Evolutionary conservation across 768 basidiomycete genomes (phyloP).

Genomic region (Plicaturopsis crispa): DNA sequence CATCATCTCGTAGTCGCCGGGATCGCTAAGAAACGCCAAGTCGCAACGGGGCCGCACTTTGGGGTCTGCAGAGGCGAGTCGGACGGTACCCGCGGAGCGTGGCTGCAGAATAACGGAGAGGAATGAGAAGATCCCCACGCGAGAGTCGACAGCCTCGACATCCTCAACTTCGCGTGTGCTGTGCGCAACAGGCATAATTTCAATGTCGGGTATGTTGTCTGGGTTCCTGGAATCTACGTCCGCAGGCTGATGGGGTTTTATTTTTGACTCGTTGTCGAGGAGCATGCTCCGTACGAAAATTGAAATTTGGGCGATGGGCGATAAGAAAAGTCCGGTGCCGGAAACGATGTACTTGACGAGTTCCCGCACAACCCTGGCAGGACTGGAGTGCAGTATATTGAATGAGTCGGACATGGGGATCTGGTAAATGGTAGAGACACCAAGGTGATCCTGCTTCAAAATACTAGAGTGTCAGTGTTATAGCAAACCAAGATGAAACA

Average conservation of each 20-base stretch:
- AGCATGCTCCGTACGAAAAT: neutral
- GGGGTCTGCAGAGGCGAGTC: constrained; percentile 22
- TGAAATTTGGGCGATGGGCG: neutral
- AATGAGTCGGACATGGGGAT: neutral
- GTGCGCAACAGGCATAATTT: neutral
- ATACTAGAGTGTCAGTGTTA: too few relatives aligned
- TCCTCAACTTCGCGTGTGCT: too few relatives aligned
- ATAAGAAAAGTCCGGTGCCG: neutral
- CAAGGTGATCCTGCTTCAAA: neutral
- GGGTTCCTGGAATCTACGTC: neutral
- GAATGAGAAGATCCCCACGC: constrained; percentile 17
- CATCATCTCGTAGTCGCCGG: constrained; percentile 17
- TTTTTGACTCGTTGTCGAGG: neutral
- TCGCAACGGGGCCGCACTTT: constrained; percentile 20
- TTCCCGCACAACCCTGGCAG: neutral
- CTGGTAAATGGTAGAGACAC: neutral
- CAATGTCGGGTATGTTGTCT: neutral
- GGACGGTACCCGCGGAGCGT: constrained; percentile 14
- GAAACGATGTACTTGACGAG: neutral
- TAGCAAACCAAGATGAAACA: too few relatives aligned
- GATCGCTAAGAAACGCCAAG: constrained; percentile 18
- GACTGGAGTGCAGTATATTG: neutral
- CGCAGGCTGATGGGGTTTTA: neutral
- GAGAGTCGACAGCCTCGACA: too few relatives aligned
- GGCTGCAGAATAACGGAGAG: constrained; percentile 18